Base-by-base conservation (phyloP, 2,329 filamentous ascomycete species). In the Colletotrichum lindemuthianum region DNA sequence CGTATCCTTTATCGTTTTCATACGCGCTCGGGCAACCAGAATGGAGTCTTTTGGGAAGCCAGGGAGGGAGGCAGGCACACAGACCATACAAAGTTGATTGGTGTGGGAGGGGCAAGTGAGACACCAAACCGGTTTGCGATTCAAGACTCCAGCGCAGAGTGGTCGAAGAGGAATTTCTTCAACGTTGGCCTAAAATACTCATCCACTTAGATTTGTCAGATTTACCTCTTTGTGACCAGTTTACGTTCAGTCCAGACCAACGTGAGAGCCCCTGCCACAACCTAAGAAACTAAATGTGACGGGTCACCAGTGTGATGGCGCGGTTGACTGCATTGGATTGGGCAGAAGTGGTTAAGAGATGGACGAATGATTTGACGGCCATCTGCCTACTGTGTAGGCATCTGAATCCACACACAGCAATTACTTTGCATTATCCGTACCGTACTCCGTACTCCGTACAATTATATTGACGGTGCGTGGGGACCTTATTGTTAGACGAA, bases 81-180 rank as follows among this genome's bases (percentile, higher is more conserved):
- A 52, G 47, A 48, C 24, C 47, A 48, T 24, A 33, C 49, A 13
- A 54, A 41, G 40, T 40, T 61, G 45, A 51, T 39, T 57, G 53
- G 50, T 55, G 41, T 52, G 37, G 24, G 33, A 52, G 56, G 51
- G 48, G 39, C 48, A 60, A 60, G 60, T 57, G 66, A 68, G 66
- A 68, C 66, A 67, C 55, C 52, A 66, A 50, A 43, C 63, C 50
- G 54, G 66, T 67, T 67, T 59, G 65, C 51, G 60, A 67, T 45
- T 64, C 58, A 58, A 56, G 49, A 39, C 54, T 43, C 63, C 45
- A 34, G 54, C 59, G 60, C 53, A 24, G 24, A 24, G 24, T 24
- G 44, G 43, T 16, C 55, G 58, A 66, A 54, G 39, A 49, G 53
- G 39, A 52, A 64, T 51, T 65, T 61, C 51, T 52, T 56, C 24